These are phyloP conservation scores for Fusarium temperatum DNA, from an alignment of 2,329 filamentous ascomycete species.

Conservation along the genomic window DNA sequence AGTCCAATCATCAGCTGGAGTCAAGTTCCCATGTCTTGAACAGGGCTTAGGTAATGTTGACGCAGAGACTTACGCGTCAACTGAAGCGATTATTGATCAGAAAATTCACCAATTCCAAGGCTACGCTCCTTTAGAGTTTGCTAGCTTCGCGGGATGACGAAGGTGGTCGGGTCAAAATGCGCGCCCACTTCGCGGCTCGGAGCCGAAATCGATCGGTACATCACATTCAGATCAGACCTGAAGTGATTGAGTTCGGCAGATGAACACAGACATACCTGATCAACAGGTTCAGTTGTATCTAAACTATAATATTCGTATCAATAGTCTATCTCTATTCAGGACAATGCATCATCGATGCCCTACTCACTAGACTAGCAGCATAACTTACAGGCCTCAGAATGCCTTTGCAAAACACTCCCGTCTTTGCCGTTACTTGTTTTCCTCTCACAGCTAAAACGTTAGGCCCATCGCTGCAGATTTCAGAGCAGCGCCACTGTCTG, in stretches of 20 bases:
- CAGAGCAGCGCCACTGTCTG: neutral
- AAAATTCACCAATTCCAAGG: neutral
- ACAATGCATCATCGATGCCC: neutral
- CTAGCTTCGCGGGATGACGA: slow-evolving; percentile 11
- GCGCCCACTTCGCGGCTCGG: slow-evolving; percentile 7
- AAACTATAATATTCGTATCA: neutral
- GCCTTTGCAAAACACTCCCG: neutral
- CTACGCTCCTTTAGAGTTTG: neutral
- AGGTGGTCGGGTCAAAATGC: neutral
- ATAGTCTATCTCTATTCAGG: neutral
- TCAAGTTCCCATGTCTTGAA: neutral
- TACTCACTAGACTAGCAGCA: neutral
- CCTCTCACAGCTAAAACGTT: neutral
- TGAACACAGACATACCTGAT: neutral
- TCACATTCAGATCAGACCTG: neutral
- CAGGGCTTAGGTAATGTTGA: neutral
- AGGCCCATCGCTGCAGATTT: neutral
- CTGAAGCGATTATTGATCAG: neutral
- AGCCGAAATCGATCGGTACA: slow-evolving; percentile 15
- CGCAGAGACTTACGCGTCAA: slow-evolving; percentile 5
- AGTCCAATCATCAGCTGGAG: neutral
- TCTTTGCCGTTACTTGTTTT: neutral
- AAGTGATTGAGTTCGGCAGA: neutral
- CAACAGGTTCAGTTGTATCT: neutral
- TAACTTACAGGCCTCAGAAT: neutral